Base-by-base conservation (phyloP, 2,329 filamentous ascomycete species). In the Aspergillus hortae region DNA sequence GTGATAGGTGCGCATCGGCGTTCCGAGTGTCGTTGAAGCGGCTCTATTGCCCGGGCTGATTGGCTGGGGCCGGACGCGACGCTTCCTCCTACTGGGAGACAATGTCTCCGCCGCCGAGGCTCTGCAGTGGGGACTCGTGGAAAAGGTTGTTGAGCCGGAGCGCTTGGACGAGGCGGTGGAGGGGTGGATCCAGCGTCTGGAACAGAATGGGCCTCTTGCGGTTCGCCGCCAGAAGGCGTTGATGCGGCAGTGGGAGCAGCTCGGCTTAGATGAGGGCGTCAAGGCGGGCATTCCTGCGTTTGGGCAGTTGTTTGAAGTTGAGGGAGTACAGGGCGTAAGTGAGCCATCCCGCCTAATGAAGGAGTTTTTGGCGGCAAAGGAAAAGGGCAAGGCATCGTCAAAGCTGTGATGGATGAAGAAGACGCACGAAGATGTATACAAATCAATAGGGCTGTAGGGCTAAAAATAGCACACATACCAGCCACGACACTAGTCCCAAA, bases 1-100 rank as follows among this genome's bases (percentile, higher is more conserved):
- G n/a, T 19, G 19, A 23, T 23, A 61, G 59, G 58, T 59, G 3
- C 59, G 55, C 30, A 59, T 74, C 12, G 71, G 70, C 0, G 66
- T 74, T 4, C 71, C 71, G 2, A 68, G 65, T 32, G 71, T 74
- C 1, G 67, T 74, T 17, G 68, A 74, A 59, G 68, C 71, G 6
- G 69, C 69, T 3, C 51, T 72, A 6, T 53, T 74, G 11, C 69
- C 70, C 14, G 62, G 64, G 1, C 54, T 72, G 33, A 71, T 74
- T 43, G 70, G 71, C 2, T 68, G 68, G 62, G 71, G 69, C 1
- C 60, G 69, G 14, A 67, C 69, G 10, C 62, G 70, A 36, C 59
- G 66, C 44, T 49, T 74, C 10, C 55, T 74, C 5, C 61, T 71
- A 41, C 61, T 74, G 9, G 70, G 66, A 1, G 70, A 74, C 46